These are phyloP conservation scores for Gilbertella persicaria DNA, from an alignment of 371 early-diverging fungal species.

Conservation along the genomic window DNA sequence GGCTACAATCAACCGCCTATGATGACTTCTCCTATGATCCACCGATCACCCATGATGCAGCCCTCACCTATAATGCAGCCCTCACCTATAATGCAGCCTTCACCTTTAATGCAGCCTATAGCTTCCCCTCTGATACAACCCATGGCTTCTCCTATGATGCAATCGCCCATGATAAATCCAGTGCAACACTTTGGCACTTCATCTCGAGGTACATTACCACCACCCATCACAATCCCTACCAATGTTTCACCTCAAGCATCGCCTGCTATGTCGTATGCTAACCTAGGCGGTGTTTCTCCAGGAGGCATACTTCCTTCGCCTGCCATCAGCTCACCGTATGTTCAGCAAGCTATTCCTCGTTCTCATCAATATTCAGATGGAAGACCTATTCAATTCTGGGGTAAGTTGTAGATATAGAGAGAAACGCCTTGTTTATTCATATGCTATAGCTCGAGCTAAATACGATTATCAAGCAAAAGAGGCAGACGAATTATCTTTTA, in stretches of 20 bases:
- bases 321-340: not conserved
- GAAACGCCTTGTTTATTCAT: not conserved
- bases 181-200: slow-evolving; percentile 1
- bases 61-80: slow-evolving; percentile 10
- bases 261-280: slow-evolving; percentile 15
- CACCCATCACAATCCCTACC: slow-evolving; percentile 19
- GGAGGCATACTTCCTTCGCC: slow-evolving; percentile 15
- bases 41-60: slow-evolving; percentile 20
- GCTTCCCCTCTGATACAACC: slow-evolving; percentile 19
- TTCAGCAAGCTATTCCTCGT: slow-evolving; percentile 1
- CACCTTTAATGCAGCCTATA: slow-evolving; percentile 23
- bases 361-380: slow-evolving; percentile 33
- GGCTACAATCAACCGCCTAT: slow-evolving; percentile 5
- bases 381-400: slow-evolving; percentile 39
- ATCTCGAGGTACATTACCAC: slow-evolving; percentile 13
- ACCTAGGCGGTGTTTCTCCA: slow-evolving; percentile 6
- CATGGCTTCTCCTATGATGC: slow-evolving; percentile 19
- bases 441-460: slow-evolving; percentile 35
- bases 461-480: slow-evolving; percentile 37
- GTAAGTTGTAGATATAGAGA: slow-evolving; percentile 19
- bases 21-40: slow-evolving; percentile 11
- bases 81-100: slow-evolving; percentile 29
- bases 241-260: slow-evolving; percentile 21
- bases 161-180: slow-evolving; percentile 15
- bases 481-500: slow-evolving; percentile 33